Percentiles rank a stretch among this genome's conserved stretches.
Evolutionary conservation across 2,329 filamentous ascomycete genomes (phyloP).

Genomic region (Curvularia hawaiiensis): DNA sequence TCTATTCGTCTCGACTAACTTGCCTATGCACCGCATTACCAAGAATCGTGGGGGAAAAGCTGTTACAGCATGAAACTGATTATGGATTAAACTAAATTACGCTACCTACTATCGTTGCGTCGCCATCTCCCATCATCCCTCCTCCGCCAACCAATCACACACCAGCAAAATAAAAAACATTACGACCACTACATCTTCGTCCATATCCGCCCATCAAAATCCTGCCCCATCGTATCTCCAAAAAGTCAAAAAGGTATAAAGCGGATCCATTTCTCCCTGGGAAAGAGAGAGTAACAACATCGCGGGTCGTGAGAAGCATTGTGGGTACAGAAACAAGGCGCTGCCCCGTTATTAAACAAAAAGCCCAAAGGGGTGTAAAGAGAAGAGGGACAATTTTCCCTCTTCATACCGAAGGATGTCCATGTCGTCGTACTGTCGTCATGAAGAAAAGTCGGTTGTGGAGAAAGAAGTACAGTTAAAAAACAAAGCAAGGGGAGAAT

Average conservation of each 20-base stretch:
- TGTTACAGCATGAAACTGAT: background rate
- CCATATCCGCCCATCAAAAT: slow-evolving; percentile 3
- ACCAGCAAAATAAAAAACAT: slow-evolving; percentile 24
- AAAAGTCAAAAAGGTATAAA: slow-evolving; percentile 25
- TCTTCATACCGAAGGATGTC: background rate
- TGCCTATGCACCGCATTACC: background rate
- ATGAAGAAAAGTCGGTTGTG: background rate
- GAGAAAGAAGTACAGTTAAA: slow-evolving; percentile 4
- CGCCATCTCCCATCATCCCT: background rate
- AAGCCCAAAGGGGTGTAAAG: background rate
- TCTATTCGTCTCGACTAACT: background rate
- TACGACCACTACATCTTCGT: slow-evolving; percentile 25
- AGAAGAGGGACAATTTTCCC: background rate
- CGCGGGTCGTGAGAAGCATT: slow-evolving; percentile 38
- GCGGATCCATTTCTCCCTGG: slow-evolving; percentile 17
- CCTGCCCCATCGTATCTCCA: slow-evolving; percentile 5
- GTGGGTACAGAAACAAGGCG: background rate
- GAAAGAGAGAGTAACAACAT: slow-evolving; percentile 38
- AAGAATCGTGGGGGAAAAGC: background rate
- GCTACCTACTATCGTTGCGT: background rate
- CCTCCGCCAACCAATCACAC: background rate
- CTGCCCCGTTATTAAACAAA: background rate
- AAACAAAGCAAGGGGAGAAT: background rate
- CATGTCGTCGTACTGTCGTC: background rate
- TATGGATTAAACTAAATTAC: slow-evolving; percentile 7